These are phyloP conservation scores for Flaveria trinervia DNA, from an alignment of 129 eudicot species.

Conservation along the genomic window DNA sequence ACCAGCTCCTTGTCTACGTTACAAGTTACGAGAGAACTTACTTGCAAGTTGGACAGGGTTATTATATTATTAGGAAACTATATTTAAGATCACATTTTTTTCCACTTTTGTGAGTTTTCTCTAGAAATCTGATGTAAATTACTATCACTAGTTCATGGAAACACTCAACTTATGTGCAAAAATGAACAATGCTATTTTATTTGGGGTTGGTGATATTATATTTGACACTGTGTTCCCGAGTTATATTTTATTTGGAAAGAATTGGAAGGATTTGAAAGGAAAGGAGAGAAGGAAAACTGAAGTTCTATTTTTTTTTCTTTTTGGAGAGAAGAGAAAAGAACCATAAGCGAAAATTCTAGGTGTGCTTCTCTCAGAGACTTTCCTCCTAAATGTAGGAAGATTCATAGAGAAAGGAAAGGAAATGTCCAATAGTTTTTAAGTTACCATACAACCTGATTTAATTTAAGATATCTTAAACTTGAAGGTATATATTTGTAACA, in stretches of 20 bases:
- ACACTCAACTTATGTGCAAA: constrained; percentile 12
- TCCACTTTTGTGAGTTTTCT: constrained; percentile 2
- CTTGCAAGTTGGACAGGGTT: background rate
- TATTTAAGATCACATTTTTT: background rate
- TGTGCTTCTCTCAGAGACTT: background rate
- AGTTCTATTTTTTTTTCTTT: background rate
- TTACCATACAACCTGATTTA: background rate
- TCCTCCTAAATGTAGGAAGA: background rate
- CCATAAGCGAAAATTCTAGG: background rate
- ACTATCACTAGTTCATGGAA: background rate
- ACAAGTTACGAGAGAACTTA: background rate
- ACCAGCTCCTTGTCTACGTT: constrained; percentile 1
- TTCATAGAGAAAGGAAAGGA: background rate
- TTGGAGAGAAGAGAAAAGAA: background rate
- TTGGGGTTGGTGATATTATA: constrained; percentile 4
- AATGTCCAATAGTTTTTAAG: background rate
- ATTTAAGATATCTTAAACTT: background rate
- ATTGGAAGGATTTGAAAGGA: background rate
- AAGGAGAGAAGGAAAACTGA: background rate
- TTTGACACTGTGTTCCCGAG: constrained; percentile 4
- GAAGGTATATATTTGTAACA: constrained; percentile 8
- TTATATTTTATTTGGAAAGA: background rate
- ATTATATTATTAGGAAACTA: constrained; percentile 3
- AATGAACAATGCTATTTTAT: constrained; percentile 18
- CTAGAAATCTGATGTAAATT: constrained; percentile 12